A percentile compares a stretch with the other conserved stretches of the same genome.
These are phyloP conservation scores for Nicotiana sylvestris DNA, from an alignment of 257 asterid genomes.

Conservation along the genomic window DNA sequence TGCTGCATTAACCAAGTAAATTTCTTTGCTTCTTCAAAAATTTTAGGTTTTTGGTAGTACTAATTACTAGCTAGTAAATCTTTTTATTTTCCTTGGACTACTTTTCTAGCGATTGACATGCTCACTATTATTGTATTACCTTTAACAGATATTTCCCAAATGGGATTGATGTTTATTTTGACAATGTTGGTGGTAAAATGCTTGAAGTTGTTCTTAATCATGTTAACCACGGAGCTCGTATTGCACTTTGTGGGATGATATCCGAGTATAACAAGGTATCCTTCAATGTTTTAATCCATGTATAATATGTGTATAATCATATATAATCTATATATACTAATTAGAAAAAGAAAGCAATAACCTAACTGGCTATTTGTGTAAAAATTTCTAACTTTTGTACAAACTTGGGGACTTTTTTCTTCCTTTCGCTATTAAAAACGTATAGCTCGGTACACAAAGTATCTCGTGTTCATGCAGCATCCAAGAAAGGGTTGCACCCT, in stretches of 20 bases:
- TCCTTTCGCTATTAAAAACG: too few species aligned
- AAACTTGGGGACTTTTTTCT: too few species aligned
- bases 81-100: neutral
- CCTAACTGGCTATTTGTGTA: too few species aligned
- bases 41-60: neutral
- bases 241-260: slow-evolving; percentile 1
- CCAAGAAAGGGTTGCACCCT: too few species aligned
- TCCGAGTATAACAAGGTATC: neutral
- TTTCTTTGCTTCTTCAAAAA: neutral
- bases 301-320: too few species aligned
- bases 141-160: neutral
- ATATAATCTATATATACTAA: too few species aligned
- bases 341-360: too few species aligned
- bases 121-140: neutral
- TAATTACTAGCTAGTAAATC: neutral
- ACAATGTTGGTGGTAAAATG: neutral
- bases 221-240: neutral
- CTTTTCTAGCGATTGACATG: neutral
- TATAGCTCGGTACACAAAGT: too few species aligned
- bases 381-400: too few species aligned
- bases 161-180: slow-evolving; percentile 1
- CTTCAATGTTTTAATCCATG: too few species aligned
- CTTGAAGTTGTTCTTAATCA: slow-evolving; percentile 1
- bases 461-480: too few species aligned
- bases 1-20: slow-evolving; percentile 5